Percentiles rank a stretch among this genome's conserved stretches.
Conservation (phyloP, 2,329 filamentous ascomycete genomes). For the Fusarium floridanum region DNA sequence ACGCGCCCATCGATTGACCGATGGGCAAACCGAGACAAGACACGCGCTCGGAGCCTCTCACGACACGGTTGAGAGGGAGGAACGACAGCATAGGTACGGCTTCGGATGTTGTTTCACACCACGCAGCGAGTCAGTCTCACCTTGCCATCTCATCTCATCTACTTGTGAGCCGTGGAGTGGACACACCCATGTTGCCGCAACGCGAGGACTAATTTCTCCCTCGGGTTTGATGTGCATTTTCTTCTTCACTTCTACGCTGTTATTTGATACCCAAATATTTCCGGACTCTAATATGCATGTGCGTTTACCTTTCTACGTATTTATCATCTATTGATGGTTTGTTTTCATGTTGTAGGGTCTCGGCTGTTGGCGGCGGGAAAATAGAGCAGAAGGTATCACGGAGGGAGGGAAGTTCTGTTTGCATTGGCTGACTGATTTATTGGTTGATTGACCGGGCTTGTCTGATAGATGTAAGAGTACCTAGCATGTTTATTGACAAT, state of each 20-base stretch:
- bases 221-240: background rate
- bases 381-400: conserved; percentile 32
- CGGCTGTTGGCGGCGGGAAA: conserved; percentile 23
- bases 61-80: background rate
- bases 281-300: conserved; percentile 29
- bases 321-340: conserved; percentile 22
- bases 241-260: conserved; percentile 44
- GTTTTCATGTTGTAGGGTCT: conserved; percentile 22
- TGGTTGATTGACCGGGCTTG: background rate
- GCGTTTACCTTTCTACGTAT: conserved; percentile 6
- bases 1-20: background rate
- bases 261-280: conserved; percentile 46
- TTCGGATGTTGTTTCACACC: conserved; percentile 5
- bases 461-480: conserved; percentile 15
- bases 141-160: background rate
- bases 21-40: background rate
- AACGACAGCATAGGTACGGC: background rate
- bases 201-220: background rate
- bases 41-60: background rate
- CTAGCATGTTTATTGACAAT: conserved; percentile 27
- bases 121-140: background rate
- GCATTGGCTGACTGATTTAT: conserved; percentile 18
- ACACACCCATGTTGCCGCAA: conserved; percentile 8
- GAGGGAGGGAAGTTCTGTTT: conserved; percentile 9
- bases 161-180: background rate